Percentiles rank a stretch among this genome's conserved stretches.
Evolutionary conservation across 805 yeast genomes (phyloP).

Genomic region (Citeromyces matritensis): DNA sequence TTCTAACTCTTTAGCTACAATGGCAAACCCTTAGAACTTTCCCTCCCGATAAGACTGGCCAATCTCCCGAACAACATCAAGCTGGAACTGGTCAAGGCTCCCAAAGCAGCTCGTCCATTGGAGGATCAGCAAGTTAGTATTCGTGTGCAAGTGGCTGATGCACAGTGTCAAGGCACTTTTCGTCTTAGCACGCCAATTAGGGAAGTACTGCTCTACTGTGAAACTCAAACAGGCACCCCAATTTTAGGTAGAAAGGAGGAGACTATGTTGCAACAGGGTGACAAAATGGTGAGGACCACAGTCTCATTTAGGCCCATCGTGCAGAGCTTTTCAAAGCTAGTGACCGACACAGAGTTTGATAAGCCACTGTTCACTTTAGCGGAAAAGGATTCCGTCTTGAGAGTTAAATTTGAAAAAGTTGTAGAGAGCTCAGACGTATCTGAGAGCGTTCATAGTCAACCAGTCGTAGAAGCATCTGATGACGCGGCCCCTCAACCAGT

Average conservation of each 20-base stretch:
- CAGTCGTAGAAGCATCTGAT: too few species aligned
- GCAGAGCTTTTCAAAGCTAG: constrained; percentile 10
- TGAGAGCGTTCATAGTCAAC: too few species aligned
- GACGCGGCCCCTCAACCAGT: too few species aligned
- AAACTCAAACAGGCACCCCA: constrained; percentile 1
- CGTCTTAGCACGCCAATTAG: too few species aligned
- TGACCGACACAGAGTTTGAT: constrained; percentile 6
- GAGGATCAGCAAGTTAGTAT: too few species aligned
- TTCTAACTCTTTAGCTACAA: too few species aligned
- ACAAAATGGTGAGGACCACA: background rate
- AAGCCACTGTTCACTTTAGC: constrained; percentile 9
- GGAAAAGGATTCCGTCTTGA: constrained; percentile 11
- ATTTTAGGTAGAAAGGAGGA: too few species aligned
- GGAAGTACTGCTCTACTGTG: constrained; percentile 1
- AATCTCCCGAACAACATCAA: constrained; percentile 29
- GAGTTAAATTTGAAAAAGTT: constrained; percentile 9
- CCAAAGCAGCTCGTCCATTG: too few species aligned
- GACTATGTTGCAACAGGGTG: too few species aligned
- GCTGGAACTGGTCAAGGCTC: constrained; percentile 10
- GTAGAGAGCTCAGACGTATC: background rate
- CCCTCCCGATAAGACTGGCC: constrained; percentile 25
- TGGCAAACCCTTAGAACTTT: constrained; percentile 14
- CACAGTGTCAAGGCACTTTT: too few species aligned
- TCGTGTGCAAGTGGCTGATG: too few species aligned
- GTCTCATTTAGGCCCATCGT: constrained; percentile 7